These are phyloP conservation scores for Ogataea nakhonphanomensis DNA, from an alignment of 805 yeast species.

Conservation along the genomic window DNA sequence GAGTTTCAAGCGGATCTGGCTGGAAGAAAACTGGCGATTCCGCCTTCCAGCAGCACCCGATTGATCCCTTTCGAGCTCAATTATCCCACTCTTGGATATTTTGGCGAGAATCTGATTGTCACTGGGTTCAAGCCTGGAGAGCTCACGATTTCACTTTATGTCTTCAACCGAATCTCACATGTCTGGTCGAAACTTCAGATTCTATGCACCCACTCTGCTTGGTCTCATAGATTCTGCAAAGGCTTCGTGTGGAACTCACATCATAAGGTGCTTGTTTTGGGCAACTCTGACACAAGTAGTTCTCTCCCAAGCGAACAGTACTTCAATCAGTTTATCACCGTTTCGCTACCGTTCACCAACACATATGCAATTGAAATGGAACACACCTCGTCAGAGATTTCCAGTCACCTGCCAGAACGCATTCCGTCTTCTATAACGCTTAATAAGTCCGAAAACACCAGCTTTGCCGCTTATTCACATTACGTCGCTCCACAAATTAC, in stretches of 20 bases:
- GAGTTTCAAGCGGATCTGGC: slow-evolving; percentile 1
- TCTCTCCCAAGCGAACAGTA: slow-evolving; percentile 47
- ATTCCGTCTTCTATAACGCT: slow-evolving; percentile 1
- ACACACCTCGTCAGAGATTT: not conserved
- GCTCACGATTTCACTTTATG: slow-evolving; percentile 44
- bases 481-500: slow-evolving; percentile 72
- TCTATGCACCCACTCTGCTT: slow-evolving; percentile 49
- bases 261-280: slow-evolving; percentile 63
- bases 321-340: slow-evolving; percentile 45
- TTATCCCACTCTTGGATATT: slow-evolving; percentile 58
- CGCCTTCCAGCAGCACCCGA: slow-evolving; percentile 2
- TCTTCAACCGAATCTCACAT: slow-evolving; percentile 51
- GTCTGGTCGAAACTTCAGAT: slow-evolving; percentile 64
- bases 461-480: slow-evolving; percentile 68
- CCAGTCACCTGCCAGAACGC: slow-evolving; percentile 3
- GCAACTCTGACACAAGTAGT: slow-evolving; percentile 43
- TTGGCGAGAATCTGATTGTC: slow-evolving; percentile 63
- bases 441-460: slow-evolving; percentile 18
- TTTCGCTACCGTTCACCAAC: slow-evolving; percentile 53
- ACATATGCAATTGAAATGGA: slow-evolving; percentile 30
- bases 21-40: slow-evolving; percentile 13
- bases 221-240: slow-evolving; percentile 61
- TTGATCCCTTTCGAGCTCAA: slow-evolving; percentile 44
- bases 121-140: slow-evolving; percentile 55
- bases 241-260: slow-evolving; percentile 76